These are phyloP conservation scores for Lentinula lateritia DNA, from an alignment of 768 basidiomycete species.

Conservation along the genomic window DNA sequence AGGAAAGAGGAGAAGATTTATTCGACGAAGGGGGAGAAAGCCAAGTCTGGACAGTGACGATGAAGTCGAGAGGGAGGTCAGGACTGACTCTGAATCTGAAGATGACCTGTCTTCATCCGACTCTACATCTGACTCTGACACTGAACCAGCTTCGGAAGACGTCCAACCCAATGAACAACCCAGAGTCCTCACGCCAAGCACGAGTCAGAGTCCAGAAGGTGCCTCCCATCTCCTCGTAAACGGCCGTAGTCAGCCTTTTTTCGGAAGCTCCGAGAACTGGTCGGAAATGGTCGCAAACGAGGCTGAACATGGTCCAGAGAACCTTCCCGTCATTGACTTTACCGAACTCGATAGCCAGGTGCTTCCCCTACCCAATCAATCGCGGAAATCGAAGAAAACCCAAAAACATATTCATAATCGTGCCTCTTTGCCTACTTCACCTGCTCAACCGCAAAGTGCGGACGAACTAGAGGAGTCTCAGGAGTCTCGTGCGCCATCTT, in stretches of 20 bases:
- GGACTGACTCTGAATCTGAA: slow-evolving; percentile 65
- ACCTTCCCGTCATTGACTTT: slow-evolving; percentile 79
- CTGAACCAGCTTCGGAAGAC: slow-evolving; percentile 65
- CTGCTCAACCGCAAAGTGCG: slow-evolving; percentile 20
- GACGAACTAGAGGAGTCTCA: slow-evolving; percentile 20
- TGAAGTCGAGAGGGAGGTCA: slow-evolving; percentile 67
- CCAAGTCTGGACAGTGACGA: slow-evolving; percentile 67
- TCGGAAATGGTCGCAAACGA: slow-evolving; percentile 84
- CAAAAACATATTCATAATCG: slow-evolving; percentile 26
- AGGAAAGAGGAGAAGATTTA: slow-evolving; percentile 25
- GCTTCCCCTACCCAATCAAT: slow-evolving; percentile 19
- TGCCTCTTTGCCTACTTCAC: slow-evolving; percentile 22
- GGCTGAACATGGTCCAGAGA: slow-evolving; percentile 52
- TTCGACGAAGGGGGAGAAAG: slow-evolving; percentile 60
- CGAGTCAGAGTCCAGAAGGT: slow-evolving; percentile 55
- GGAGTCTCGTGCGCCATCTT: slow-evolving; percentile 22
- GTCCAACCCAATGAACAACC: slow-evolving; percentile 43
- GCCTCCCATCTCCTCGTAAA: slow-evolving; percentile 22
- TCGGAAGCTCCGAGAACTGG: slow-evolving; percentile 57
- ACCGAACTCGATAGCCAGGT: slow-evolving; percentile 49
- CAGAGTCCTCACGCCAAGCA: slow-evolving; percentile 60
- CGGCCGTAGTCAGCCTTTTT: slow-evolving; percentile 42
- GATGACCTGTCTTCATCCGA: slow-evolving; percentile 54
- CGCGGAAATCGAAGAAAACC: slow-evolving; percentile 38
- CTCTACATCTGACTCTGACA: slow-evolving; percentile 65